Percentiles rank a stretch among this genome's conserved stretches.
phyloP scores from a whole-genome alignment of 1,284 basidiomycete genomes.

The Cutaneotrichosporon sp. region DNA sequence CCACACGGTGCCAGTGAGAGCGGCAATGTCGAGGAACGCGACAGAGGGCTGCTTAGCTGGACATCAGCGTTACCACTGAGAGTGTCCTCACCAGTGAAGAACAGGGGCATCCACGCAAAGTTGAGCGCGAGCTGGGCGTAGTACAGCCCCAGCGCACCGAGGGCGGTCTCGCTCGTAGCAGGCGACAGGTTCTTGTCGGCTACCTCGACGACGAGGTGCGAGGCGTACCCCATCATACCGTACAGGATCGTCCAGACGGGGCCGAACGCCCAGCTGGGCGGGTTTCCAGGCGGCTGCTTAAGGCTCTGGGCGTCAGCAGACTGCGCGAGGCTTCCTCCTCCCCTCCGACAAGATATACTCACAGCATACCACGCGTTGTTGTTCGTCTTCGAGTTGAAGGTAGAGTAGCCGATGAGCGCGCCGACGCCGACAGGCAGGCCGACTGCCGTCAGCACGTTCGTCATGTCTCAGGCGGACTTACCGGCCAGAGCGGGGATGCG shows the following conservation, averaged over 20 bases:
- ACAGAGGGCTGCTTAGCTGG: conserved; percentile 8
- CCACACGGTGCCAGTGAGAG: conserved; percentile 54
- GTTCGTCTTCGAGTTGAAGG: conserved; percentile 22
- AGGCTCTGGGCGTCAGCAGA: conserved; percentile 7
- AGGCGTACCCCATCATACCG: conserved; percentile 65
- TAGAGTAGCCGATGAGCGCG: conserved; percentile 52
- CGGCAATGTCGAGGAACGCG: conserved; percentile 6
- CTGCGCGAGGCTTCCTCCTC: too few relatives aligned
- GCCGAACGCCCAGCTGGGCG: conserved; percentile 12
- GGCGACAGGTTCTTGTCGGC: conserved; percentile 48
- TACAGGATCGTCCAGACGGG: conserved; percentile 36
- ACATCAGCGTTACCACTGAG: not conserved
- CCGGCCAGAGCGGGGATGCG: conserved; percentile 57
- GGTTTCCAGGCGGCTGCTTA: conserved; percentile 10
- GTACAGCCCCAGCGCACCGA: conserved; percentile 3
- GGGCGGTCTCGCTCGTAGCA: not conserved
- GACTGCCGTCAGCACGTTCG: conserved; percentile 33
- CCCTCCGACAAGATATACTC: not conserved
- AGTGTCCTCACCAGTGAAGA: conserved; percentile 48
- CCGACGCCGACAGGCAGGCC: conserved; percentile 60
- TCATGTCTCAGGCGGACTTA: too few relatives aligned
- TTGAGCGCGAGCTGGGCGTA: conserved; percentile 12
- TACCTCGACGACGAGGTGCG: conserved; percentile 59
- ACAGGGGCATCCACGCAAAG: conserved; percentile 10
- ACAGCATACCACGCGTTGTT: conserved; percentile 1